These are phyloP conservation scores for Mrakia gelida DNA, from an alignment of 768 basidiomycete genomes.

Conservation along the genomic window DNA sequence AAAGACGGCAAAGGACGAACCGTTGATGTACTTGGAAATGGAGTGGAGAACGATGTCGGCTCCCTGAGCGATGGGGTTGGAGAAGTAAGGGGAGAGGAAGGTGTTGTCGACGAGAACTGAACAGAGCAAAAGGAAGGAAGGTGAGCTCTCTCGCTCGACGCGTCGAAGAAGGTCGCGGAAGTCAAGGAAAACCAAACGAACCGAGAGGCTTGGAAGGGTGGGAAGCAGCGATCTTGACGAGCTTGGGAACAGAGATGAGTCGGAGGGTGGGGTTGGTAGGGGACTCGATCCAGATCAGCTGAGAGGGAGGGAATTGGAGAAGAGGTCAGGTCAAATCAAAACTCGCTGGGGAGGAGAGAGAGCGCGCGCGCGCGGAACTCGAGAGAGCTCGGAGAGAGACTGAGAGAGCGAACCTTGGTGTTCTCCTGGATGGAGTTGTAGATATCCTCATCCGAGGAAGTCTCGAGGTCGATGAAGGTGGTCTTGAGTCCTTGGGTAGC, in stretches of 20 bases:
- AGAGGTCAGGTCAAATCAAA: background rate
- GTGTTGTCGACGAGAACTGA: conserved; percentile 88
- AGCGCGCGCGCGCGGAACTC: background rate
- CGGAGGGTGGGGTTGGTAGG: conserved; percentile 94
- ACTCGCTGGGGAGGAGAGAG: too few species aligned
- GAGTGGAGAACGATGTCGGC: conserved; percentile 61
- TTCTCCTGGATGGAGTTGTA: conserved; percentile 64
- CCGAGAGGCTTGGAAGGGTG: conserved; percentile 56
- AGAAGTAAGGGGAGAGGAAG: conserved; percentile 87
- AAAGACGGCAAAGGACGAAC: conserved; percentile 40
- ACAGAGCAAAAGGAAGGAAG: background rate
- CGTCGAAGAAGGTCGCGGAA: background rate
- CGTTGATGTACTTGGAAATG: conserved; percentile 74
- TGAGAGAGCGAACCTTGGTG: conserved; percentile 61
- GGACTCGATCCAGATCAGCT: conserved; percentile 92
- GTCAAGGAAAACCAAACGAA: background rate
- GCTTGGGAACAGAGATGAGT: conserved; percentile 70
- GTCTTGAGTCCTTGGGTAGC: conserved; percentile 40
- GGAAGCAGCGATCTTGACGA: conserved; percentile 61
- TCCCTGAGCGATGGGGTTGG: conserved; percentile 64
- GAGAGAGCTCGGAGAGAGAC: background rate
- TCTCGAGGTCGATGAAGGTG: conserved; percentile 77
- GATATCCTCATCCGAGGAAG: conserved; percentile 60
- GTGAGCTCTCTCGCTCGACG: background rate
- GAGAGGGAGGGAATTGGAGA: background rate